phyloP scores from a whole-genome alignment of 345 rosid species.

The Nephelium lappaceum region DNA sequence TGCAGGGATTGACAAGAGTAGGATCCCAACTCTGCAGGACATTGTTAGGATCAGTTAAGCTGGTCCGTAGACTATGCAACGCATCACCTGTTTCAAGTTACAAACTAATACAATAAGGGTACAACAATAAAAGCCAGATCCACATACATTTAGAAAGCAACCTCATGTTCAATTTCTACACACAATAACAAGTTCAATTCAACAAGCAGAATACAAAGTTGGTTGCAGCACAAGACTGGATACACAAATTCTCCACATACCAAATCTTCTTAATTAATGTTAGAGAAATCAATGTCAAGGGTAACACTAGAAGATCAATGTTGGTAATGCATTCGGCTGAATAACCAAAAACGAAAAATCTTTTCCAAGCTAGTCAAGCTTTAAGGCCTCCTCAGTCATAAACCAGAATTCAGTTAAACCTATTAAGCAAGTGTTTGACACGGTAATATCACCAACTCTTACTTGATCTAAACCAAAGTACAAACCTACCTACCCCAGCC shows the following conservation, averaged over 20 bases:
- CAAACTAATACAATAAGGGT: constrained; percentile 12
- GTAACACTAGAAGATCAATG: background rate
- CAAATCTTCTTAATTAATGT: background rate
- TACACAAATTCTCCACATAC: no score
- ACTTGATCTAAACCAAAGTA: constrained; percentile 5
- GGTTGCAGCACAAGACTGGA: no score
- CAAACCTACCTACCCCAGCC: background rate
- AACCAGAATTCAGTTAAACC: constrained; percentile 13
- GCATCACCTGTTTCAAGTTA: constrained; percentile 81
- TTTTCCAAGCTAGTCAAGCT: background rate
- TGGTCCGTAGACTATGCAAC: constrained; percentile 76
- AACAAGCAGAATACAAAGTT: constrained; percentile 15
- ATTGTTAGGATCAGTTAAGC: constrained; percentile 81
- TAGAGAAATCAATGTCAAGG: background rate
- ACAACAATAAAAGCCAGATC: background rate
- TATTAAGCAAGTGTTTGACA: background rate
- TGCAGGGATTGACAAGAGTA: constrained; percentile 94
- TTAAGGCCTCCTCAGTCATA: no score
- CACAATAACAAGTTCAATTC: background rate
- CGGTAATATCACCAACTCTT: constrained; percentile 14
- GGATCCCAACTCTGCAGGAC: constrained; percentile 99
- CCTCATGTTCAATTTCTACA: background rate
- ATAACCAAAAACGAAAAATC: background rate
- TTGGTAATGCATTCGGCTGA: background rate
- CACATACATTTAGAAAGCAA: constrained; percentile 9